phyloP scores from a whole-genome alignment of 352 stramenopile species.

The Phytophthora sp. region DNA sequence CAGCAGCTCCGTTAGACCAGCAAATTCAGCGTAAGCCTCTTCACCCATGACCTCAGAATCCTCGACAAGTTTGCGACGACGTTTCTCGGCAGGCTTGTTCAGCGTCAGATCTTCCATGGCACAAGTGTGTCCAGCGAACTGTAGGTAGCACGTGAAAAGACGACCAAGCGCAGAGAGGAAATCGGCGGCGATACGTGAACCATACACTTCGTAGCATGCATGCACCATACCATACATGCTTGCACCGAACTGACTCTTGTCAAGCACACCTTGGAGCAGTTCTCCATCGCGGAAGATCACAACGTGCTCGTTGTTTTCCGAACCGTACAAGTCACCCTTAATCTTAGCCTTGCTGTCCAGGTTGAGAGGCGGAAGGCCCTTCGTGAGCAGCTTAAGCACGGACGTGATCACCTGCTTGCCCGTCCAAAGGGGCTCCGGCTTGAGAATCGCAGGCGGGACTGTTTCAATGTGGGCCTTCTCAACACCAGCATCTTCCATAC shows the following conservation, averaged over 20 bases:
- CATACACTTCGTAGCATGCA: constrained; percentile 94
- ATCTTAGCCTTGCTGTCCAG: constrained; percentile 97
- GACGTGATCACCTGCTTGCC: constrained; percentile 99
- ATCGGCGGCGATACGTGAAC: constrained; percentile 81
- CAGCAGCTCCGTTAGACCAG: constrained; percentile 72
- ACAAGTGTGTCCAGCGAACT: constrained; percentile 99
- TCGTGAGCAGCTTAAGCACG: constrained; percentile 95
- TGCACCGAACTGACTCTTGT: constrained; percentile 99
- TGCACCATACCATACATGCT: constrained; percentile 98
- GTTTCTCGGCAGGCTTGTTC: constrained; percentile 92
- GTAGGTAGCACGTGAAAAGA: constrained; percentile 98
- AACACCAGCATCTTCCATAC: constrained; percentile 93
- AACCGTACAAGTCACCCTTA: constrained; percentile 95
- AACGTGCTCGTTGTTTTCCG: constrained; percentile 94
- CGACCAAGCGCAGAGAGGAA: constrained; percentile 86
- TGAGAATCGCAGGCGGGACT: constrained; percentile 97
- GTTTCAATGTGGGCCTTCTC: constrained; percentile 94
- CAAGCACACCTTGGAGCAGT: constrained; percentile 96
- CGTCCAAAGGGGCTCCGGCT: constrained; percentile 97
- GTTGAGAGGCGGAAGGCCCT: constrained; percentile 90
- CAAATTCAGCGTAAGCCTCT: constrained; percentile 88
- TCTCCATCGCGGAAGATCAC: constrained; percentile 97
- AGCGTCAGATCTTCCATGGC: constrained; percentile 99
- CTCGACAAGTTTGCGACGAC: constrained; percentile 89
- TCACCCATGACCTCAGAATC: constrained; percentile 83